These are phyloP conservation scores for Canna indica DNA, from an alignment of 176 grass and related monocot species.

Conservation along the genomic window DNA sequence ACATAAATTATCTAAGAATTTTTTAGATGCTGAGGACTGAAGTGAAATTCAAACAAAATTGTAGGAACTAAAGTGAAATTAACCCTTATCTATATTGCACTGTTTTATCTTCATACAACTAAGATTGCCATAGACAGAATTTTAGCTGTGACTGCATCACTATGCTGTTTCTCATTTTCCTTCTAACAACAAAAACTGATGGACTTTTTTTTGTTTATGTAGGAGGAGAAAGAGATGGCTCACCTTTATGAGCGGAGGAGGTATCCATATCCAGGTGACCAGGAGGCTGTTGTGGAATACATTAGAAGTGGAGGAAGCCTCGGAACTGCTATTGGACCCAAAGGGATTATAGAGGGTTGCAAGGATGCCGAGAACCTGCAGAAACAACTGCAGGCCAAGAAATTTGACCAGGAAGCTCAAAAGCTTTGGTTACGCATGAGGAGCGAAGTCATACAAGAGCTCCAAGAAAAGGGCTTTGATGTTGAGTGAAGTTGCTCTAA, in stretches of 20 bases:
- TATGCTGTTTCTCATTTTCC: neutral
- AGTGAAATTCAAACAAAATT: no score
- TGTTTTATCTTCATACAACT: no score
- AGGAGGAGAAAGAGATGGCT: slow-evolving; percentile 94
- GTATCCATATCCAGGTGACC: slow-evolving; percentile 77
- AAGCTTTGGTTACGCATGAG: slow-evolving; percentile 87
- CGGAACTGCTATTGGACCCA: slow-evolving; percentile 68
- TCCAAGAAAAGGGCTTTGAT: slow-evolving; percentile 84
- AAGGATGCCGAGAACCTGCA: slow-evolving; percentile 72
- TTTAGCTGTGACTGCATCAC: no score
- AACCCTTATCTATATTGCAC: no score
- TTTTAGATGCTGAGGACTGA: no score
- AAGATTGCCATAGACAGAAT: no score
- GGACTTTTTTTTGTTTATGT: slow-evolving; percentile 3
- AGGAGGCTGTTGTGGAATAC: slow-evolving; percentile 72
- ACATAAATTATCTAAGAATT: no score
- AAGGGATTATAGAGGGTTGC: slow-evolving; percentile 53
- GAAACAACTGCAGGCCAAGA: slow-evolving; percentile 67
- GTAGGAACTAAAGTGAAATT: no score
- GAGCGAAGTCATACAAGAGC: slow-evolving; percentile 72
- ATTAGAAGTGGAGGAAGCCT: slow-evolving; percentile 61
- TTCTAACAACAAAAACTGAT: neutral
- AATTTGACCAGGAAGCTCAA: slow-evolving; percentile 71
- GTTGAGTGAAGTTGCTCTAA: slow-evolving; percentile 36
- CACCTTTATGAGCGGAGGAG: slow-evolving; percentile 68